Base-by-base conservation (phyloP, 768 basidiomycete genomes). In the Collybia sp. region DNA sequence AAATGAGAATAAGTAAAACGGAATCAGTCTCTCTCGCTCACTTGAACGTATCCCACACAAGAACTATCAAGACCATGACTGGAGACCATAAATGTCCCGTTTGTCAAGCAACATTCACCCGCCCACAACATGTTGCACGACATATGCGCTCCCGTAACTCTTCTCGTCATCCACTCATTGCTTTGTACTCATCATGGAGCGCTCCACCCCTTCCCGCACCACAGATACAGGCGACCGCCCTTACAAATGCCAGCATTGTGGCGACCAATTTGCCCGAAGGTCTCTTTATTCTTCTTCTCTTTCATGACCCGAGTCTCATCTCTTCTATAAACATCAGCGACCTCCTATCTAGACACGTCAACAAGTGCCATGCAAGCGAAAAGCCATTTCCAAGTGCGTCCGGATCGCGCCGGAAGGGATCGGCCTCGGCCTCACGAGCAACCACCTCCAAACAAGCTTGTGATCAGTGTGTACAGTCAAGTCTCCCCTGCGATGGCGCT, bases 261-360 rank as follows among this genome's bases (percentile, higher is more conserved):
- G 89, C 32, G 90, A 93, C 69, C 88, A 91, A 66, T 93, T 93
- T 59, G 90, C 90, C 1, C 67, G 90, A 59, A 90, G 88, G 88
- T 85, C 39, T 10, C 62, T 61, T 43, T 44, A n/a, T n/a, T n/a
- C n/a, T n/a, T n/a, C n/a, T 43, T 18, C 19, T 42, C 50, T 45
- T 37, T 43, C 45, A 39, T 43, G n/a, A 16, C 42, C 19, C 36
- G 16, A 17, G 40, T 36, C 52, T 47, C 33, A 15, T 13, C 25
- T 25, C 4, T 4, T 25, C 25, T 25, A 4, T 8, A 25, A 25
- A 25, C 25, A 32, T 4, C 53, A 90, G 88, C 60, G 90, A 93
- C 69, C 74, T 93, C 3, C 80, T 93, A 37, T 89, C 90, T 5
- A 69, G 90, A 54, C 90, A 93, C 55, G 73, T 91, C 51, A 91